Base-by-base conservation (phyloP, 1,139 yeast species). In the Pichia sp. region DNA sequence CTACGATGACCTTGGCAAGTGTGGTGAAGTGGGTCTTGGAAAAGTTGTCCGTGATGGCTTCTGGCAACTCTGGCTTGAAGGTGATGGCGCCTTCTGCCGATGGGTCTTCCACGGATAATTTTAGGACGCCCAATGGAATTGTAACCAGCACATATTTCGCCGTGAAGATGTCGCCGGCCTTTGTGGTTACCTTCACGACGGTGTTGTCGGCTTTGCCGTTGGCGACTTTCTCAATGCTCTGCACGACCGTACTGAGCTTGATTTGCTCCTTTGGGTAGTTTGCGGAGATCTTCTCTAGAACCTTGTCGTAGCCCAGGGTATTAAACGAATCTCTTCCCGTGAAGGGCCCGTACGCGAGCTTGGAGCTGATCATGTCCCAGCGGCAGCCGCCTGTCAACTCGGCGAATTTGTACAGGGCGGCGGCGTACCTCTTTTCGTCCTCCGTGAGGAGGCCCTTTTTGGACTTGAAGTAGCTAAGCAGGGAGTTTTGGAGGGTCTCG, bases 281-380 rank as follows among this genome's bases (percentile, higher is more conserved):
- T 29, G 61, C 58, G 45, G 73, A 61, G 54, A 72, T 75, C 56
- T 73, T 73, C 10, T 70, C 62, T 48, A 74, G 62, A 2, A 75
- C 75, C 8, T 65, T 69, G 45, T 56, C 58, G 59, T 70, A 75
- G 5, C 78, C 78, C 47, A 66, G 65, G 34, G 57, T 62, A n/a
- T 71, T 74, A 57, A 72, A 72, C 1, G 71, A 74, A 53, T 75
- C 75, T 55, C 79, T 67, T 10, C 79, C 79, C n/a, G 53, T 58
- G 44, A 61, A 62, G 1, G 65, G 61, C 5, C 62, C 68, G 26
- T 54, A 55, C 4, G 64, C 60, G 32, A 57, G 51, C 43, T 62
- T 62, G 7, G 65, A 64, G 45, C 67, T 59, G 34, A 64, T 54
- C 62, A 59, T 62, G 48, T 64, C 68, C 70, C 70, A 67, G 1